A percentile compares a stretch with the other conserved stretches of the same genome.
phyloP scores from a whole-genome alignment of 2,329 filamentous ascomycete species.

The Samsoniella hepiali region DNA sequence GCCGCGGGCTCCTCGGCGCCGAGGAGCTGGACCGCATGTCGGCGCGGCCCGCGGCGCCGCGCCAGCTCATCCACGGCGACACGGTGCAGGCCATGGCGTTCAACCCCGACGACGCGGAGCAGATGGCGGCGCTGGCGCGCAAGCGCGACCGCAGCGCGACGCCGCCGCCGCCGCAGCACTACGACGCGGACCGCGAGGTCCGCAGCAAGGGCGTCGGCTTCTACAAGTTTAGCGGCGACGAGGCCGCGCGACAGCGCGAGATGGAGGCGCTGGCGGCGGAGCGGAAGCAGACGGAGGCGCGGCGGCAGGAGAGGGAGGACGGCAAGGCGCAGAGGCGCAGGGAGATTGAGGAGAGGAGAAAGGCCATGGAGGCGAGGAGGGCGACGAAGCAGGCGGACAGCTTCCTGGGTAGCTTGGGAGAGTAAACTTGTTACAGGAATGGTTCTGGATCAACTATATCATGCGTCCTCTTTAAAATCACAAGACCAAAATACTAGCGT shows the following conservation, averaged over 20 bases:
- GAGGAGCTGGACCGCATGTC: conserved; percentile 66
- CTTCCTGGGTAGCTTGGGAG: conserved; percentile 61
- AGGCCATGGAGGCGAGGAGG: conserved; percentile 62
- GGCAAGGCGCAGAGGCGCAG: conserved; percentile 56
- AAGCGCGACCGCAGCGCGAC: conserved; percentile 78
- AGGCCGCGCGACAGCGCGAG: conserved; percentile 61
- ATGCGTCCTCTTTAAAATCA: no score
- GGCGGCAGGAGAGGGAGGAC: conserved; percentile 53
- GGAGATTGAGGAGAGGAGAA: conserved; percentile 61
- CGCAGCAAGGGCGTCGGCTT: conserved; percentile 87
- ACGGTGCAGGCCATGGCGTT: conserved; percentile 82
- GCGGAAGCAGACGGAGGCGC: conserved; percentile 64
- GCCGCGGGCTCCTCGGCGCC: conserved; percentile 50
- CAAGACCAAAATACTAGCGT: no score
- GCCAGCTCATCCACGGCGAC: conserved; percentile 77
- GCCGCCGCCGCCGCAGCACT: conserved; percentile 77
- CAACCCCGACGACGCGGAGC: conserved; percentile 64
- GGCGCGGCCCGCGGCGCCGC: conserved; percentile 63
- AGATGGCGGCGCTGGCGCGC: conserved; percentile 75
- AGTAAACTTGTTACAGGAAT: background rate
- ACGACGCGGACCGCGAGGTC: conserved; percentile 80
- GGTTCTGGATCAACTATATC: no score
- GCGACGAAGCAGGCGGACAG: conserved; percentile 67
- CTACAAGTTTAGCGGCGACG: conserved; percentile 81
- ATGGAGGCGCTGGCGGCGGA: conserved; percentile 72